A percentile compares a stretch with the other conserved stretches of the same genome.
Evolutionary conservation across 73 alveolate genomes (phyloP).

Genomic region (Halteria grandinella): DNA sequence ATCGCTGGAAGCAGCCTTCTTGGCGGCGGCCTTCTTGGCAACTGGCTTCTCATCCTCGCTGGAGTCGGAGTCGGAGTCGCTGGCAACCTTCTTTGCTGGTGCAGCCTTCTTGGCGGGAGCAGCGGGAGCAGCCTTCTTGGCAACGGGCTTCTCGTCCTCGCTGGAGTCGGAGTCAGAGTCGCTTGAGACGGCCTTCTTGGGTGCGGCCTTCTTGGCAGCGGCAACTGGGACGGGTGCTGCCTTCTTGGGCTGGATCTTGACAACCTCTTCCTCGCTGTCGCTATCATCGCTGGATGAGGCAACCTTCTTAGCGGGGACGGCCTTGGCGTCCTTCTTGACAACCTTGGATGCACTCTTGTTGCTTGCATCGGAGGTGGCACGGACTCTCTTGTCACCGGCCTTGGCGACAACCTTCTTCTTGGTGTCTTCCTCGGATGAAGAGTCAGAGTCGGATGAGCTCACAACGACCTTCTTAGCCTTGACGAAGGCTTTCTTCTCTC

Average conservation of each 20-base stretch:
- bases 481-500: constrained; percentile 40
- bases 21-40: background rate
- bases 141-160: constrained; percentile 15
- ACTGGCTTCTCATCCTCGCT: constrained; percentile 13
- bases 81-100: constrained; percentile 37
- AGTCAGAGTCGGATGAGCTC: background rate
- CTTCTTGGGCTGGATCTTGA: background rate
- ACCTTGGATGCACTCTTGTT: constrained; percentile 25
- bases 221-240: background rate
- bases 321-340: constrained; percentile 24
- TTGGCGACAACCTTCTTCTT: background rate
- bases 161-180: constrained; percentile 20
- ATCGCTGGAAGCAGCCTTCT: constrained; percentile 25
- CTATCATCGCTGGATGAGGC: constrained; percentile 1
- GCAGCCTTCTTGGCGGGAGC: constrained; percentile 23
- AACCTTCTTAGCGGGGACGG: constrained; percentile 32
- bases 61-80: constrained; percentile 14
- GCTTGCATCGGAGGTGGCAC: constrained; percentile 5
- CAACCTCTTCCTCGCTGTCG: background rate
- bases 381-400: constrained; percentile 27
- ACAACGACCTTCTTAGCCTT: background rate
- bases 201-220: constrained; percentile 14
- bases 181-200: background rate
- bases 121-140: constrained; percentile 13
- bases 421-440: constrained; percentile 38